phyloP scores from a whole-genome alignment of 331 rosid species.

The Malus hybrid region DNA sequence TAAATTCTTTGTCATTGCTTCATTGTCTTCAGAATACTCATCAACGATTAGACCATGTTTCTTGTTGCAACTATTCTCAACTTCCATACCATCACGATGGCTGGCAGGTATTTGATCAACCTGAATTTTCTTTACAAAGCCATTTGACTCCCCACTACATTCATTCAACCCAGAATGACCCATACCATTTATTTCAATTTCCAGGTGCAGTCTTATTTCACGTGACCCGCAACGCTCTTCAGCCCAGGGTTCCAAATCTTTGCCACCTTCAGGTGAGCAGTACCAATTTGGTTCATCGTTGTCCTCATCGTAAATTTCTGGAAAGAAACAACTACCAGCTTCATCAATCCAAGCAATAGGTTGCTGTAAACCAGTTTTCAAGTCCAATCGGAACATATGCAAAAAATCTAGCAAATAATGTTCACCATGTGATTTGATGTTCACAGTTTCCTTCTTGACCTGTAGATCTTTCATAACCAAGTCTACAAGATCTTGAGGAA shows the following conservation, averaged over 20 bases:
- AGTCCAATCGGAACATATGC: slow-evolving; percentile 58
- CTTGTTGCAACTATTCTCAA: slow-evolving; percentile 38
- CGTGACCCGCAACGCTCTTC: slow-evolving; percentile 30
- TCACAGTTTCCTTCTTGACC: slow-evolving; percentile 50
- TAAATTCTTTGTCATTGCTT: slow-evolving; percentile 21
- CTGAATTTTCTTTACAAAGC: slow-evolving; percentile 20
- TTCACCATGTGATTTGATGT: slow-evolving; percentile 46
- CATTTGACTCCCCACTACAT: slow-evolving; percentile 65
- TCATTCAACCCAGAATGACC: slow-evolving; percentile 39
- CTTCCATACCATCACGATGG: slow-evolving; percentile 25
- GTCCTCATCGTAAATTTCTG: slow-evolving; percentile 37
- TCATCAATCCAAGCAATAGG: slow-evolving; percentile 92
- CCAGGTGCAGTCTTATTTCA: slow-evolving; percentile 56
- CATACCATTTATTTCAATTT: slow-evolving; percentile 53
- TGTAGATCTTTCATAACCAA: slow-evolving; percentile 48
- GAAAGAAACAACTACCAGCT: slow-evolving; percentile 66
- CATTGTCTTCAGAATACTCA: slow-evolving; percentile 34
- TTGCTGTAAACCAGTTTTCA: slow-evolving; percentile 48
- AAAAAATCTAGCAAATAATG: slow-evolving; percentile 54
- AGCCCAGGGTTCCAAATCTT: neutral
- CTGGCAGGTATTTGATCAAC: slow-evolving; percentile 27
- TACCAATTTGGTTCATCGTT: slow-evolving; percentile 16
- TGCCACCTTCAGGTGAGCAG: slow-evolving; percentile 12
- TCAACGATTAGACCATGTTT: slow-evolving; percentile 25
- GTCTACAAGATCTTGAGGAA: slow-evolving; percentile 40